A percentile compares a stretch with the other conserved stretches of the same genome.
These are phyloP conservation scores for Daphne laureola DNA, from an alignment of 441 rosid genomes.

Conservation along the genomic window DNA sequence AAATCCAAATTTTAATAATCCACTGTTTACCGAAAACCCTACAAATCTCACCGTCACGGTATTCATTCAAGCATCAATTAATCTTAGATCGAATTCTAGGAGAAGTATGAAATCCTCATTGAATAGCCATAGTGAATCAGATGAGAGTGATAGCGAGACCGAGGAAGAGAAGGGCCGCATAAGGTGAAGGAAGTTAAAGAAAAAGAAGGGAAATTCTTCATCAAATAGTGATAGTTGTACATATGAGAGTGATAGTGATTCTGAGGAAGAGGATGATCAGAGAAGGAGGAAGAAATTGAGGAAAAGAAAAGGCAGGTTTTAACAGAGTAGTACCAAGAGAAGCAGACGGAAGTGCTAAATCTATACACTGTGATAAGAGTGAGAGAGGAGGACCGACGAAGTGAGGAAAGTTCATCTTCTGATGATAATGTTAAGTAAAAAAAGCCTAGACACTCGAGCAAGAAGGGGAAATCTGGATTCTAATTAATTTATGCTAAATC, in stretches of 20 bases:
- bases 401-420: conserved; percentile 25
- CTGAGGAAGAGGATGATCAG: conserved; percentile 38
- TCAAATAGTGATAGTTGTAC: conserved; percentile 31
- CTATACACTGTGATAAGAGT: conserved; percentile 50
- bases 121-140: conserved; percentile 36
- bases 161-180: conserved; percentile 43
- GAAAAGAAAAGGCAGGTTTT: conserved; percentile 28
- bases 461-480: conserved; percentile 32
- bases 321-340: conserved; percentile 23
- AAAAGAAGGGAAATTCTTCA: conserved; percentile 26
- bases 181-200: conserved; percentile 33
- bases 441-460: conserved; percentile 29
- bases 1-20: no score
- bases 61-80: no score
- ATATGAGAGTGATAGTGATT: conserved; percentile 33
- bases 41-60: no score
- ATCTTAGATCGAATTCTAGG: no score
- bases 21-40: no score
- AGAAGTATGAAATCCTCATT: conserved; percentile 23
- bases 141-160: conserved; percentile 32
- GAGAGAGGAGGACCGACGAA: conserved; percentile 27
- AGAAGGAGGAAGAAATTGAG: conserved; percentile 33
- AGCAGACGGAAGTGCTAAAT: conserved; percentile 27
- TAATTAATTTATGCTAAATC: no score
- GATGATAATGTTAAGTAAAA: conserved; percentile 31